Conservation (phyloP, 2,329 filamentous ascomycete species). For the Penicillium sp. region DNA sequence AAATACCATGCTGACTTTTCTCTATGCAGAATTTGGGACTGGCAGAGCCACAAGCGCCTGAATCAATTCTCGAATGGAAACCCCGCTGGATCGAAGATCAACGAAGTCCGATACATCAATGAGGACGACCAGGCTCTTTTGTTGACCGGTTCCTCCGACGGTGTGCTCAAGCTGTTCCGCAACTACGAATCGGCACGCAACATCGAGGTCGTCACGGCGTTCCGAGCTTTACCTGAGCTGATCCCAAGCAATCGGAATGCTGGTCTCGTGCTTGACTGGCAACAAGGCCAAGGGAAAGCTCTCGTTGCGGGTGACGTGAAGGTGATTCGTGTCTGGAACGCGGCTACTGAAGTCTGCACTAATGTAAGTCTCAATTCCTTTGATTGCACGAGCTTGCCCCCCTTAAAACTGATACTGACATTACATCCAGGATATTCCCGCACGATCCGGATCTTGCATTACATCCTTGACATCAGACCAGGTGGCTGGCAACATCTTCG, state of each 20-base stretch:
- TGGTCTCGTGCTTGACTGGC: conserved; percentile 97
- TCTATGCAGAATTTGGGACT: conserved; percentile 72
- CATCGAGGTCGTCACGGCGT: conserved; percentile 82
- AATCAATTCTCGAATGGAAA: conserved; percentile 93
- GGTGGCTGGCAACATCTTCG: conserved; percentile 93
- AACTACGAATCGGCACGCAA: conserved; percentile 76
- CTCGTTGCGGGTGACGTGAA: conserved; percentile 95
- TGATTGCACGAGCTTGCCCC: not conserved
- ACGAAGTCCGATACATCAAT: conserved; percentile 94
- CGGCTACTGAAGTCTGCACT: conserved; percentile 84
- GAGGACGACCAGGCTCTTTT: conserved; percentile 94
- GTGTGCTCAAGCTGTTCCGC: conserved; percentile 86
- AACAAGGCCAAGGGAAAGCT: conserved; percentile 91
- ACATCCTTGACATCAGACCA: conserved; percentile 95
- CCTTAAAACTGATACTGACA: not conserved
- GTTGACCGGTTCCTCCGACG: conserved; percentile 92
- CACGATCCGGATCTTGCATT: conserved; percentile 89
- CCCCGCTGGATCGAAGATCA: conserved; percentile 83
- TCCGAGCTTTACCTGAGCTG: conserved; percentile 88
- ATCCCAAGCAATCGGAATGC: conserved; percentile 91
- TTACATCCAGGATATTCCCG: conserved; percentile 69
- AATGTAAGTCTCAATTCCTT: conserved; percentile 47
- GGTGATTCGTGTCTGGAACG: conserved; percentile 94
- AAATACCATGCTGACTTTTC: conserved; percentile 5
- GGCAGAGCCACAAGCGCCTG: conserved; percentile 69